phyloP scores from a whole-genome alignment of 805 yeast genomes.

The Candida corydali region DNA sequence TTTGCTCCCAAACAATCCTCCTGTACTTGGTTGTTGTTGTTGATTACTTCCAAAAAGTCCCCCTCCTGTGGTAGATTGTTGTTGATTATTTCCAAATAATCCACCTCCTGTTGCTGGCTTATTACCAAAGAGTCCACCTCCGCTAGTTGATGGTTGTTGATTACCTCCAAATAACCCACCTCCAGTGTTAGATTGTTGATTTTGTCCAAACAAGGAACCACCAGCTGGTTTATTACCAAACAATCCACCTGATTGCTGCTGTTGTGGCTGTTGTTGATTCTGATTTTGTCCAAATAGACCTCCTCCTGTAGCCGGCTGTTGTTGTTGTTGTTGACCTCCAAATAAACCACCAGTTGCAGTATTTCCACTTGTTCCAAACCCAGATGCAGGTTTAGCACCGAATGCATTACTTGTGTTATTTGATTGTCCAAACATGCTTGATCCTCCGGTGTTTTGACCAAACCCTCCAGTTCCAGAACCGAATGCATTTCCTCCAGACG shows the following conservation, averaged over 20 bases:
- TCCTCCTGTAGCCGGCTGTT: slow-evolving; percentile 7
- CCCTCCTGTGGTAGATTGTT: slow-evolving; percentile 31
- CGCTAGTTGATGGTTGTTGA: slow-evolving; percentile 11
- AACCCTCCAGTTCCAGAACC: slow-evolving; percentile 30
- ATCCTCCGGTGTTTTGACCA: slow-evolving; percentile 20
- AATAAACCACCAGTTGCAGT: slow-evolving; percentile 17
- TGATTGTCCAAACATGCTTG: slow-evolving; percentile 19
- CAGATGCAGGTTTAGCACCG: slow-evolving; percentile 14
- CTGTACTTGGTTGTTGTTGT: slow-evolving; percentile 13
- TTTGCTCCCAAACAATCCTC: slow-evolving; percentile 22
- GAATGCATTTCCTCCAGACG: slow-evolving; percentile 16
- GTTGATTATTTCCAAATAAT: slow-evolving; percentile 26
- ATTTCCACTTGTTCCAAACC: slow-evolving; percentile 9
- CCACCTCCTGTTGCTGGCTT: slow-evolving; percentile 23
- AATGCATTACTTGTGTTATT: slow-evolving; percentile 22
- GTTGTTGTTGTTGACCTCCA: slow-evolving; percentile 3
- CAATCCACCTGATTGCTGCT: slow-evolving; percentile 19
- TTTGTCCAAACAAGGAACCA: slow-evolving; percentile 6
- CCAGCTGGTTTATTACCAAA: slow-evolving; percentile 17
- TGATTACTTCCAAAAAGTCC: slow-evolving; percentile 41
- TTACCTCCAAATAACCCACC: slow-evolving; percentile 25
- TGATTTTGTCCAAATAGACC: slow-evolving; percentile 15
- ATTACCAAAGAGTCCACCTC: slow-evolving; percentile 31
- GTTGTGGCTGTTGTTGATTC: slow-evolving; percentile 3
- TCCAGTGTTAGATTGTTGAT: slow-evolving; percentile 10